These are phyloP conservation scores for Dryas integrifolia DNA, from an alignment of 331 rosid genomes.

Conservation along the genomic window DNA sequence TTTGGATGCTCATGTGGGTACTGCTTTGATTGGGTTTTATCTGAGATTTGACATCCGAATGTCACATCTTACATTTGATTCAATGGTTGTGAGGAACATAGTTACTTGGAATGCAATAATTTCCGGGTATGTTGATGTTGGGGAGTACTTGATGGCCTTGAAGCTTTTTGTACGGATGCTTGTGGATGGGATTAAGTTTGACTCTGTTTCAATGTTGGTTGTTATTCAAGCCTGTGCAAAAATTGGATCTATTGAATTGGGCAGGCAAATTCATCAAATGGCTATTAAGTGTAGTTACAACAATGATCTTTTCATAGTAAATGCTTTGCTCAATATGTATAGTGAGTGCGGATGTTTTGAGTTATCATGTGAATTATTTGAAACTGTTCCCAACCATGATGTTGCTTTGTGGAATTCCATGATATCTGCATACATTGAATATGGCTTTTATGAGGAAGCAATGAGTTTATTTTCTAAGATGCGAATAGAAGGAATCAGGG, in stretches of 20 bases:
- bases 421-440: constrained; percentile 31
- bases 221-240: constrained; percentile 43
- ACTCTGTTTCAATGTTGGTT: constrained; percentile 34
- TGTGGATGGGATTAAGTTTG: constrained; percentile 31
- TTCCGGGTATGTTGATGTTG: constrained; percentile 38
- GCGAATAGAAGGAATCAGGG: constrained; percentile 29
- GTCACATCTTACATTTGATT: constrained; percentile 29
- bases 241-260: constrained; percentile 31
- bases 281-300: constrained; percentile 36
- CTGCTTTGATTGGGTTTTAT: constrained; percentile 50
- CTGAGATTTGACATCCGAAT: constrained; percentile 30
- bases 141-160: constrained; percentile 35
- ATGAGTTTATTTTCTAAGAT: constrained; percentile 28
- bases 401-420: constrained; percentile 54
- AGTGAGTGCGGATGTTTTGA: constrained; percentile 32
- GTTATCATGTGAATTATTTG: constrained; percentile 29
- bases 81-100: constrained; percentile 39
- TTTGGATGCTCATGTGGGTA: constrained; percentile 43
- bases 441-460: constrained; percentile 36
- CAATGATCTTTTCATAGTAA: constrained; percentile 30
- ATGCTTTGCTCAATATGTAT: constrained; percentile 42
- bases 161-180: constrained; percentile 28
- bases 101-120: constrained; percentile 48
- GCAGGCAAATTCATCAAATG: constrained; percentile 47
- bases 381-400: constrained; percentile 29